Conservation (phyloP, 495 filamentous ascomycete genomes). For the Penicillium herquei region DNA sequence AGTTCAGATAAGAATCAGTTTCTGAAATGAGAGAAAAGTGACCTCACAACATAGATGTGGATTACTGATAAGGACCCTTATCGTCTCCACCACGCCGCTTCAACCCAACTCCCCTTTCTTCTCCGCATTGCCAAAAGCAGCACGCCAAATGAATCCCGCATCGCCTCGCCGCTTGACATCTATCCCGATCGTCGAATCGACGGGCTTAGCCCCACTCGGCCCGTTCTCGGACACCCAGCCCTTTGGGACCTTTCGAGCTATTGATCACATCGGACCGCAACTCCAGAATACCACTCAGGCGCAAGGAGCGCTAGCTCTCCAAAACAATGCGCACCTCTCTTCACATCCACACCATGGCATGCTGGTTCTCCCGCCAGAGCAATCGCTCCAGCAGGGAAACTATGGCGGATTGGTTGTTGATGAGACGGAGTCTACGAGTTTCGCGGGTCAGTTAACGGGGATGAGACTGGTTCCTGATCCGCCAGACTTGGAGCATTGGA, state of each 20-base stretch:
- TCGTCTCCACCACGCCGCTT: slow-evolving; percentile 24
- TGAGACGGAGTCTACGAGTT: slow-evolving; percentile 9
- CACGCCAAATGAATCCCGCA: slow-evolving; percentile 22
- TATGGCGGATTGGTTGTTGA: slow-evolving; percentile 10
- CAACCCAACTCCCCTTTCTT: slow-evolving; percentile 25
- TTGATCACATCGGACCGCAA: slow-evolving; percentile 13
- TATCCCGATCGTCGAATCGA: slow-evolving; percentile 10
- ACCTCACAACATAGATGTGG: not conserved
- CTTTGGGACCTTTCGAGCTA: slow-evolving; percentile 14
- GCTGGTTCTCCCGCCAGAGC: slow-evolving; percentile 10
- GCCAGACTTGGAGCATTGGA: slow-evolving; percentile 70
- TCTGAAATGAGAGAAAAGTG: no score
- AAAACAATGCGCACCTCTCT: slow-evolving; percentile 8
- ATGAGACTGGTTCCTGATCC: slow-evolving; percentile 63
- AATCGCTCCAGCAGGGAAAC: slow-evolving; percentile 14
- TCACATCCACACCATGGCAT: slow-evolving; percentile 12
- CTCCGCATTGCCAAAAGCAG: slow-evolving; percentile 27
- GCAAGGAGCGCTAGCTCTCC: slow-evolving; percentile 12
- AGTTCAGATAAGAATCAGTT: no score
- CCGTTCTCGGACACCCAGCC: slow-evolving; percentile 23
- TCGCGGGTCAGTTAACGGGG: slow-evolving; percentile 51
- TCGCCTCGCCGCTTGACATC: slow-evolving; percentile 11
- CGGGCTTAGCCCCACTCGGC: slow-evolving; percentile 8
- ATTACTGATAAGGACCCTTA: slow-evolving; percentile 2
- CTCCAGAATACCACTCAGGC: slow-evolving; percentile 17